Evolutionary conservation across 345 rosid genomes (phyloP), one percentile per base, ranked within the genome.

Genomic region (Adansonia digitata): DNA sequence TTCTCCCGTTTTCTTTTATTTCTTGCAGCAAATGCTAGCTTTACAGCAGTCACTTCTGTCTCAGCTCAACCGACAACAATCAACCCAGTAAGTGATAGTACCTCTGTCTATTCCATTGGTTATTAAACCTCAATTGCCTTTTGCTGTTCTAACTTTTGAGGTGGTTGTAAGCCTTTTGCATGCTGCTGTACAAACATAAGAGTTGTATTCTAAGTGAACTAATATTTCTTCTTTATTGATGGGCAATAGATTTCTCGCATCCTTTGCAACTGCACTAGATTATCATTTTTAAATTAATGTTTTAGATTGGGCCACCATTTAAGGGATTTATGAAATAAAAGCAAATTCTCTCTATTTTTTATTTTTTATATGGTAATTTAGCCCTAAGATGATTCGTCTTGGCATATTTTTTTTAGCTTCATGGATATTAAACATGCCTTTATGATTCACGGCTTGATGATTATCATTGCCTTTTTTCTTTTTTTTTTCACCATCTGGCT

Each of bases 1-100:
- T 65, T 79, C 55, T 55, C 63, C 67, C 1, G 14, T 81, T 72
- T 62, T 64, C 67, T 29, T 6, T 42, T 27, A 42, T 72, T 57
- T 15, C 68, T 22, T 77, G 80, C 79, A 85, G 90, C 87, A 85
- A 83, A 81, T 88, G 88, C 81, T 84, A 73, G 40, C 86, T 60
- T 31, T 88, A 69, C 92, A 91, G 83, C 94, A 89, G 75, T 79
- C 94, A 43, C 74, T 92, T 74, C 17, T 88, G 61, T 83, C 92
- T 77, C 97, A 89, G 81, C 84, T 81, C 37, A 87, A 85, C 51
- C 90, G 77, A 81, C 85, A 83, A 81, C 90, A 87, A 49, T 72
- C 91, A 56, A 80, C 73, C 82, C 89, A 81, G 96, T 92, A 79
- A 82, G 94, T 85, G 11, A 70, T 31, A 1, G 7, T 56, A 26